Conservation (phyloP, 2,329 filamentous ascomycete species). For the Septoria linicola region DNA sequence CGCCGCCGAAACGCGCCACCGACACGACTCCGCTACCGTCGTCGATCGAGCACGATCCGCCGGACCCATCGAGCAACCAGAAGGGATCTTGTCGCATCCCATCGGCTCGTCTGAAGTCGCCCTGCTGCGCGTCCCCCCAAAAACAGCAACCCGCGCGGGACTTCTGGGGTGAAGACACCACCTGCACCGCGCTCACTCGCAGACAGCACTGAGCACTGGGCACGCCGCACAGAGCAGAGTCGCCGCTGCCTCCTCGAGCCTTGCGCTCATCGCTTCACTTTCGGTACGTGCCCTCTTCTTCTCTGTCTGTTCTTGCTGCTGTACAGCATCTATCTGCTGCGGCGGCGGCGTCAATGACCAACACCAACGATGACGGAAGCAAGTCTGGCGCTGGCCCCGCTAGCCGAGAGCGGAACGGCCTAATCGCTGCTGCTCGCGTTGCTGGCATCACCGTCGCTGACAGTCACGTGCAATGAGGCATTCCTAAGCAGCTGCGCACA, state of each 20-base stretch:
- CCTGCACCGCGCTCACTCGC: neutral
- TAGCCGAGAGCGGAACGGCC: too few species aligned
- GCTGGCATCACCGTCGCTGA: too few species aligned
- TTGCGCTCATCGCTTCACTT: slow-evolving; percentile 34
- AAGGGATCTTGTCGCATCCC: too few species aligned
- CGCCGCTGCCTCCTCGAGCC: slow-evolving; percentile 29
- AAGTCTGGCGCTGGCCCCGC: neutral
- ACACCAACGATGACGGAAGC: neutral
- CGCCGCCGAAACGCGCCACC: too few species aligned
- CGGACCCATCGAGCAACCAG: neutral
- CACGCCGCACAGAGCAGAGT: slow-evolving; percentile 19
- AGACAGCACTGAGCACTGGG: neutral
- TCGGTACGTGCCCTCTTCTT: slow-evolving; percentile 30
- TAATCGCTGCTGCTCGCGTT: too few species aligned
- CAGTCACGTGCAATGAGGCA: neutral
- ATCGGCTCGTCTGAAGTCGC: neutral
- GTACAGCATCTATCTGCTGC: neutral
- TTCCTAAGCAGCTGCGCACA: neutral
- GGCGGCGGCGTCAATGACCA: neutral
- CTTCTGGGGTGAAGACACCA: neutral
- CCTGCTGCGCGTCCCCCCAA: neutral
- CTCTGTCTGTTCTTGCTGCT: neutral
- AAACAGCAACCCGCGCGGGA: neutral
- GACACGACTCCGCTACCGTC: too few species aligned
- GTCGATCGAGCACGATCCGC: too few species aligned